Percentiles rank a stretch among this genome's conserved stretches.
phyloP scores from a whole-genome alignment of 2,329 filamentous ascomycete species.

The Exophiala lecanii-corni region DNA sequence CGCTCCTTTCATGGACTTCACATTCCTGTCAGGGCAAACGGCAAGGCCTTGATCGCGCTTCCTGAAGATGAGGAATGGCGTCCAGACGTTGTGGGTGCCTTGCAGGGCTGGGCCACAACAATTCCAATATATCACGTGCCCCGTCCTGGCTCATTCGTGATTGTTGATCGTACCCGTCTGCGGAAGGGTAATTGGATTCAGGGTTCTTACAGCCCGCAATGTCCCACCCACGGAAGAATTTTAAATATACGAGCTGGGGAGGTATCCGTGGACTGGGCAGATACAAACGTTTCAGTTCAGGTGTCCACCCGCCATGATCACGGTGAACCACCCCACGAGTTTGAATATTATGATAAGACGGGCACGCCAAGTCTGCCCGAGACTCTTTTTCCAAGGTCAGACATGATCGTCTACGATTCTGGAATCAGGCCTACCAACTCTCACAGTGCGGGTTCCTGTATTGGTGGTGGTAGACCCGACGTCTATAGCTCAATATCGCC shows the following conservation, averaged over 20 bases:
- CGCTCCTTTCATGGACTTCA: slow-evolving; percentile 43
- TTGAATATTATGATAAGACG: slow-evolving; percentile 25
- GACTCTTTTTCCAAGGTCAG: slow-evolving; percentile 21
- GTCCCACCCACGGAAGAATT: slow-evolving; percentile 47
- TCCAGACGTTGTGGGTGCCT: slow-evolving; percentile 13
- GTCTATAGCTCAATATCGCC: background rate
- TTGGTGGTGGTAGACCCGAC: background rate
- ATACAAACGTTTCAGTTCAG: background rate
- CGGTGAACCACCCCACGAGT: slow-evolving; percentile 21
- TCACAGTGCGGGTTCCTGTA: background rate
- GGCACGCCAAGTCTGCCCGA: slow-evolving; percentile 17
- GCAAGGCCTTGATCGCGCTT: slow-evolving; percentile 25
- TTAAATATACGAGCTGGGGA: slow-evolving; percentile 45
- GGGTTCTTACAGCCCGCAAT: slow-evolving; percentile 48
- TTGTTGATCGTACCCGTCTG: slow-evolving; percentile 49
- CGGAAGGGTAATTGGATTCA: slow-evolving; percentile 50
- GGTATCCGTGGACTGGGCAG: slow-evolving; percentile 48
- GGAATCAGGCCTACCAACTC: slow-evolving; percentile 19
- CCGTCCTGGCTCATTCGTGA: slow-evolving; percentile 41
- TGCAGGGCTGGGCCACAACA: slow-evolving; percentile 16
- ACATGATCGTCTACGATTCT: slow-evolving; percentile 24
- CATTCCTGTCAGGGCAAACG: slow-evolving; percentile 31
- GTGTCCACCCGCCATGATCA: background rate
- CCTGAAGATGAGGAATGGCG: slow-evolving; percentile 17
- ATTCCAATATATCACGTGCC: slow-evolving; percentile 15